These are phyloP conservation scores for Solanum infundibuliforme DNA, from an alignment of 257 asterid species.

Conservation along the genomic window DNA sequence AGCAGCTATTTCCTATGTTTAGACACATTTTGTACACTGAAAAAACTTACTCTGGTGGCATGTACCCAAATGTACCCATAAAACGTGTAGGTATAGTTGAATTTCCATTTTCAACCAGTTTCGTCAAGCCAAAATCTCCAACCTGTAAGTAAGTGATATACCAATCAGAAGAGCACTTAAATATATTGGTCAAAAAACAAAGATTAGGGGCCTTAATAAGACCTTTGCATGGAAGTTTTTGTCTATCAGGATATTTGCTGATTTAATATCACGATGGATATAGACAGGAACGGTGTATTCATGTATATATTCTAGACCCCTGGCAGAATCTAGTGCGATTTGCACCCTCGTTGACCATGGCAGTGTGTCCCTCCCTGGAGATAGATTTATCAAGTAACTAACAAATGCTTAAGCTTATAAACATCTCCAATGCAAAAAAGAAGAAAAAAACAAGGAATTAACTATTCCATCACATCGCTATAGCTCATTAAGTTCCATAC, in stretches of 20 bases:
- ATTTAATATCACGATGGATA: conserved; percentile 90
- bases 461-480: neutral
- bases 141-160: conserved; percentile 27
- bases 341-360: conserved; percentile 82
- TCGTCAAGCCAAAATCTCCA: conserved; percentile 92
- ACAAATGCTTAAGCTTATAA: neutral
- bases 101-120: conserved; percentile 80
- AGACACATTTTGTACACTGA: neutral
- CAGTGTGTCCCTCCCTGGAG: conserved; percentile 58
- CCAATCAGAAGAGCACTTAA: neutral
- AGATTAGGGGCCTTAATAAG: conserved; percentile 7
- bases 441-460: neutral
- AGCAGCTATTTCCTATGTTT: neutral
- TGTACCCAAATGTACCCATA: conserved; percentile 93
- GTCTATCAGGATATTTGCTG: conserved; percentile 90
- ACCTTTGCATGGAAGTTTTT: conserved; percentile 80
- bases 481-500: conserved; percentile 20
- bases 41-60: conserved; percentile 89
- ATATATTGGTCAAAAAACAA: neutral
- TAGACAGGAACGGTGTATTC: conserved; percentile 90
- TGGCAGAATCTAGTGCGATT: conserved; percentile 90
- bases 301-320: conserved; percentile 93
- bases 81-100: conserved; percentile 69
- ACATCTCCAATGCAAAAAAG: neutral
- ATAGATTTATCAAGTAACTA: conserved; percentile 3